Percentiles rank a stretch among this genome's conserved stretches.
These are phyloP conservation scores for Diaporthe aspalathi DNA, from an alignment of 2,329 filamentous ascomycete species.

Conservation along the genomic window DNA sequence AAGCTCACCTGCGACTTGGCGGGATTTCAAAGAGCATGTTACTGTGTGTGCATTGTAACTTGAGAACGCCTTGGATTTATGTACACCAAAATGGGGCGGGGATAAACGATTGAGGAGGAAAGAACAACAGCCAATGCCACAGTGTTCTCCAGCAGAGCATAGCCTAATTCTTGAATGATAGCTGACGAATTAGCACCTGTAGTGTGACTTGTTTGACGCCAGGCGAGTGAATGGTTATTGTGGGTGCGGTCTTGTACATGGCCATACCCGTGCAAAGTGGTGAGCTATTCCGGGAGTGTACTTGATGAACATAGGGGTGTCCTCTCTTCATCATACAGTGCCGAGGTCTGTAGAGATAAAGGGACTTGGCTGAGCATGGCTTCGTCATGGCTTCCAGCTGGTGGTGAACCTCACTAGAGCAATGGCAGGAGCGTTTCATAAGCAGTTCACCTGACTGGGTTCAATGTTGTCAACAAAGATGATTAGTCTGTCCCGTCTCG, in stretches of 20 bases:
- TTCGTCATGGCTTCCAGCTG: not conserved
- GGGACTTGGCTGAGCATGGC: not conserved
- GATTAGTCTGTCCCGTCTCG: not conserved
- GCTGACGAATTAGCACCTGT: not conserved
- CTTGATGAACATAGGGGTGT: not conserved
- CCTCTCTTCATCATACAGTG: not conserved
- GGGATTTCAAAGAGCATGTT: not conserved
- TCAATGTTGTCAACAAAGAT: constrained; percentile 7
- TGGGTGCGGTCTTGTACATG: too few relatives aligned
- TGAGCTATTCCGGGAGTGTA: too few relatives aligned
- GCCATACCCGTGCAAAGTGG: too few relatives aligned
- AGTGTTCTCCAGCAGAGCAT: constrained; percentile 3
- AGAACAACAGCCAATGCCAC: not conserved
- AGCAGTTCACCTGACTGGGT: not conserved
- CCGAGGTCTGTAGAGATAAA: not conserved
- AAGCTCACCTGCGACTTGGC: constrained; percentile 5
- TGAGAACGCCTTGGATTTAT: not conserved
- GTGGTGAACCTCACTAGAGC: not conserved
- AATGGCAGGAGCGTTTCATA: not conserved
- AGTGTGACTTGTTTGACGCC: not conserved
- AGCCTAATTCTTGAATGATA: constrained; percentile 9
- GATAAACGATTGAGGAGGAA: not conserved
- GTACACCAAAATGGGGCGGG: not conserved
- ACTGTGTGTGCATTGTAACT: not conserved
- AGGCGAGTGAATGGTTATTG: too few relatives aligned